Base-by-base conservation (phyloP, 2,329 filamentous ascomycete species). In the Blumeria graminis region DNA sequence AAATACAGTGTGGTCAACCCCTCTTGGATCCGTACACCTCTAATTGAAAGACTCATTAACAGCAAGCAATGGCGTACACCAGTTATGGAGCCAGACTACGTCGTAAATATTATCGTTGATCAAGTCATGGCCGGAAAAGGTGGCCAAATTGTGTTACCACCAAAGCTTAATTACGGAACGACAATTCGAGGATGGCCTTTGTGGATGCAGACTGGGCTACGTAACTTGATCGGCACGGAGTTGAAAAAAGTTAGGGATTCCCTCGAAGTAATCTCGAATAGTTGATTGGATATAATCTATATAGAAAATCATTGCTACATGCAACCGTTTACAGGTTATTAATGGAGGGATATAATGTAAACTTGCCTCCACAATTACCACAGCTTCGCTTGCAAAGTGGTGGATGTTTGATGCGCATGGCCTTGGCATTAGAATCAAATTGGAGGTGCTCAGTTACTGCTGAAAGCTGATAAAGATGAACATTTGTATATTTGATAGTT, bases 21-120 rank as follows among this genome's bases (percentile, higher is more conserved):
- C 61, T 75, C 71, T 54, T 82, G 77, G 54, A 78, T 72, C 62
- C 74, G 71, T 62, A 84, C 74, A 1, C 67, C 72, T 45, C 69
- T 83, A 16, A 80, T 81, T 60, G 69, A 69, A 22, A 74, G 73
- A 1, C 73, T 80, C 60, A 67, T 70, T 6, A 70, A 72, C 9
- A 70, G 70, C 50, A 66, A 71, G 59, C 69, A 69, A 0, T 79
- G 75, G 62, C 59, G 76, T 14, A 66, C 73, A 58, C 71, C 73
- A 1, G 63, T 75, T 41, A 68, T 83, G 60, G 70, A 77, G 60
- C 72, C 78, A 0, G 77, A 78, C 67, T 78, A 75, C 1, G 79
- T 86, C 22, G 77, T 80, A 0, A 75, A 80, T 61, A 72, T 70
- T 9, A 71, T 84, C 55, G 77, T 81, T 0, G 67, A 71, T 54